phyloP scores from a whole-genome alignment of 1,284 basidiomycete genomes.

The Flammula alnicola region DNA sequence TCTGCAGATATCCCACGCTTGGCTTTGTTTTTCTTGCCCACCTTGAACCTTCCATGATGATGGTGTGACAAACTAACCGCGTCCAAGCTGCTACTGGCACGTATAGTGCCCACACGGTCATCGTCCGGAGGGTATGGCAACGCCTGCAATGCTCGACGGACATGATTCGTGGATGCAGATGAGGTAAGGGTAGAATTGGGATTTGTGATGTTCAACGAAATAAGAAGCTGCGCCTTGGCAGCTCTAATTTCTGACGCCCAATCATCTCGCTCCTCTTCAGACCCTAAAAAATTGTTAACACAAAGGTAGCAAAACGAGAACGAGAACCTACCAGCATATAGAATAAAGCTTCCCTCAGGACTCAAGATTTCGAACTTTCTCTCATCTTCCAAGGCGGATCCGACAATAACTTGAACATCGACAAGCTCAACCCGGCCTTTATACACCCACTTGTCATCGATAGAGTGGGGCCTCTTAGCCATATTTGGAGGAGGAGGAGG shows the following conservation, averaged over 20 bases:
- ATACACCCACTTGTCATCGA: conserved; percentile 69
- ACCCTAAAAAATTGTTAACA: conserved; percentile 40
- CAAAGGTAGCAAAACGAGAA: conserved; percentile 1
- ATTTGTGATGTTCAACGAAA: conserved; percentile 67
- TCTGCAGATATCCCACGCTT: conserved; percentile 23
- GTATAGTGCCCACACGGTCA: conserved; percentile 39
- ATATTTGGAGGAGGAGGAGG: conserved; percentile 39
- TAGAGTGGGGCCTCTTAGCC: conserved; percentile 43
- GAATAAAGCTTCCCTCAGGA: conserved; percentile 77
- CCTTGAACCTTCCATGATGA: conserved; percentile 15
- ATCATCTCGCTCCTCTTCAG: conserved; percentile 61
- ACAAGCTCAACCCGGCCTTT: conserved; percentile 73
- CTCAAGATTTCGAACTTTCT: conserved; percentile 74
- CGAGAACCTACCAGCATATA: conserved; percentile 65
- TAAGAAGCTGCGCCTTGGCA: conserved; percentile 73
- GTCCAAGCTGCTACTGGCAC: conserved; percentile 23
- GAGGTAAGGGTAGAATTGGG: conserved; percentile 82
- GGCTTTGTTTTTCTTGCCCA: conserved; percentile 17
- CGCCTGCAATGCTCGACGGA: conserved; percentile 73
- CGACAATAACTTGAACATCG: conserved; percentile 76
- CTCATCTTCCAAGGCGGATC: conserved; percentile 53
- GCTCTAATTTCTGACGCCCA: conserved; percentile 76
- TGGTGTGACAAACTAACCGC: conserved; percentile 11
- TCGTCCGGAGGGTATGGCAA: conserved; percentile 68
- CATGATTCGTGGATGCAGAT: conserved; percentile 72